Conservation (phyloP, 169 alveolate genomes). For the Plasmodium inui region DNA sequence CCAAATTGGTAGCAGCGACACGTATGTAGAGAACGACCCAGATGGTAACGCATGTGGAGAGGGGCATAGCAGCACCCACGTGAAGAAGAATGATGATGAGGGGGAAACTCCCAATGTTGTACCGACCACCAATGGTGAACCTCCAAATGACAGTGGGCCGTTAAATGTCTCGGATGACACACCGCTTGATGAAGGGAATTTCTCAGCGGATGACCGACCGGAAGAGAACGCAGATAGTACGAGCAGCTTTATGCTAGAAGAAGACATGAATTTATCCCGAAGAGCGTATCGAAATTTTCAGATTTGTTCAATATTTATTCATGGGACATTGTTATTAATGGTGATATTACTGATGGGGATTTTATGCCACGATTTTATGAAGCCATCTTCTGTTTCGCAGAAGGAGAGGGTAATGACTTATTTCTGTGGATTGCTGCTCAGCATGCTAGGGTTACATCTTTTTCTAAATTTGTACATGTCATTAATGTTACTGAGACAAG, state of each 20-base stretch:
- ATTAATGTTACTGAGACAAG: conserved; percentile 3
- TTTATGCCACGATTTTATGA: conserved; percentile 26
- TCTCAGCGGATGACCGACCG: not conserved
- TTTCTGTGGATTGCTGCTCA: conserved; percentile 40
- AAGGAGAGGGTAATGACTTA: conserved; percentile 17
- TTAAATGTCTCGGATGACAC: not conserved
- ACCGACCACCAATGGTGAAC: not conserved
- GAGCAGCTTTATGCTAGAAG: conserved; percentile 63
- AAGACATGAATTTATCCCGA: conserved; percentile 48
- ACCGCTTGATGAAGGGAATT: not conserved
- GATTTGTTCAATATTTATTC: conserved; percentile 66
- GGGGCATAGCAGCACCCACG: not conserved
- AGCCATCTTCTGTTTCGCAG: not conserved
- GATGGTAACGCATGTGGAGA: not conserved
- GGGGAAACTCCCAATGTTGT: not conserved
- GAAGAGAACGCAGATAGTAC: conserved; percentile 33
- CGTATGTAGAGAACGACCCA: not conserved
- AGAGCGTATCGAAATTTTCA: conserved; percentile 66
- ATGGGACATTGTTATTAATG: conserved; percentile 38
- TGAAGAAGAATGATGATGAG: not conserved
- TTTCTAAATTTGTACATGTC: conserved; percentile 46
- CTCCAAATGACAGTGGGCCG: not conserved
- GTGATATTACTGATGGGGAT: conserved; percentile 28
- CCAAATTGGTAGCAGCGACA: not conserved
- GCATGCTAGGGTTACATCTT: conserved; percentile 36